phyloP scores from a whole-genome alignment of 176 grass and related monocot genomes.

The Carex myosuroides region DNA sequence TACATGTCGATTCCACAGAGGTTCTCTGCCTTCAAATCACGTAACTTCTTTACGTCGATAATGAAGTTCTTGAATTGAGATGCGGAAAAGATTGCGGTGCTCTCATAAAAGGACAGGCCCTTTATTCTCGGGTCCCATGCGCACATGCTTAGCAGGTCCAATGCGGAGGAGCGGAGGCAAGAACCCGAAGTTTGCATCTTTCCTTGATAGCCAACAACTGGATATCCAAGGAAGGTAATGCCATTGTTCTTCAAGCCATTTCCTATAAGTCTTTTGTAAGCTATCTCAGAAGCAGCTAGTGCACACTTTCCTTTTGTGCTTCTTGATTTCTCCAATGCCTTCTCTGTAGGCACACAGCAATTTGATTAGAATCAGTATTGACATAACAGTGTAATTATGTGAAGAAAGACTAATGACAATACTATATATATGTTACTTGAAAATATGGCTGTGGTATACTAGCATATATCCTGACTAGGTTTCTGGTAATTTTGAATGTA shows the following conservation, averaged over 20 bases:
- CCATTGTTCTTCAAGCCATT: constrained; percentile 46
- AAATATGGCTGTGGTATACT: not conserved
- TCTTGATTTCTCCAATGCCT: constrained; percentile 37
- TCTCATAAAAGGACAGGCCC: constrained; percentile 87
- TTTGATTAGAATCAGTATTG: not conserved
- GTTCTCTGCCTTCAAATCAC: constrained; percentile 29
- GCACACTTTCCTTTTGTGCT: constrained; percentile 40
- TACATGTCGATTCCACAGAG: constrained; percentile 74
- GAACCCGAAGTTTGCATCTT: constrained; percentile 76
- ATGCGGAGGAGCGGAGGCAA: constrained; percentile 32
- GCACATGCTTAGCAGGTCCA: constrained; percentile 31
- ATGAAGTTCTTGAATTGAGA: constrained; percentile 52
- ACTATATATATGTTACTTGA: not conserved
- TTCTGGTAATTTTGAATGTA: not conserved
- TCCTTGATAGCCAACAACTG: constrained; percentile 59
- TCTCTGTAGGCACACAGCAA: constrained; percentile 26
- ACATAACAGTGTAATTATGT: not conserved
- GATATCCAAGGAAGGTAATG: constrained; percentile 51
- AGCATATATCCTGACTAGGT: not conserved
- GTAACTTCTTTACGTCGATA: constrained; percentile 57
- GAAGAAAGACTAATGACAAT: not conserved
- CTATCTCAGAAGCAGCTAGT: constrained; percentile 29
- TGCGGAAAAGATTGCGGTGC: constrained; percentile 55
- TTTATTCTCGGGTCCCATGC: constrained; percentile 73
- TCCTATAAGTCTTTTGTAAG: constrained; percentile 46